phyloP scores from a whole-genome alignment of 805 yeast species.

The Ogataea sp. region DNA sequence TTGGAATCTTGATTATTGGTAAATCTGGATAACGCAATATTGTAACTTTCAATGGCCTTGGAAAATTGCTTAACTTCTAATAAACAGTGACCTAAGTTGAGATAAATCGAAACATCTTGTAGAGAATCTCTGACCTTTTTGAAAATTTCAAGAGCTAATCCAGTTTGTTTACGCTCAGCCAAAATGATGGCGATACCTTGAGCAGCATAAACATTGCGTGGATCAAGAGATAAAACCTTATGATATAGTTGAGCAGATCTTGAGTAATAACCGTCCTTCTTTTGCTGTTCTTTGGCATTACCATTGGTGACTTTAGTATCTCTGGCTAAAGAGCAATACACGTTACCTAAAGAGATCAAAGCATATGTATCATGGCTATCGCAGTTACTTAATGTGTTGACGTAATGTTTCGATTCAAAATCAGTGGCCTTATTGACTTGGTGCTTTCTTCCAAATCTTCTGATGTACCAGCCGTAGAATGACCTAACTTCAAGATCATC shows the following conservation, averaged over 20 bases:
- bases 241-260: conserved; percentile 91
- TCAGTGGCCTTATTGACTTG: conserved; percentile 39
- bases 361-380: conserved; percentile 90
- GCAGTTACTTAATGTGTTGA: conserved; percentile 71
- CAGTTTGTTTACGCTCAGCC: conserved; percentile 73
- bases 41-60: conserved; percentile 85
- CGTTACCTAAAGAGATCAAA: conserved; percentile 79
- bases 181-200: conserved; percentile 93
- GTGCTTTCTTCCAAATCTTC: conserved; percentile 48
- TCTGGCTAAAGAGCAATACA: conserved; percentile 76
- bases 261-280: conserved; percentile 64
- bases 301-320: conserved; percentile 47
- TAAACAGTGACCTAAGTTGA: conserved; percentile 84
- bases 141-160: conserved; percentile 76
- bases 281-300: conserved; percentile 39
- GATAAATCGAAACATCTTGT: conserved; percentile 72
- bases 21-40: conserved; percentile 63
- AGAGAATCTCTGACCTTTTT: conserved; percentile 86
- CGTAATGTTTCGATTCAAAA: conserved; percentile 71
- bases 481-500: conserved; percentile 79
- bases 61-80: conserved; percentile 74
- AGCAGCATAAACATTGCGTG: conserved; percentile 88
- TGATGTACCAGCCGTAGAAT: conserved; percentile 84
- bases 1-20: conserved; percentile 55
- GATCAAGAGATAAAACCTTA: conserved; percentile 79